Evolutionary conservation across 2,329 filamentous ascomycete genomes (phyloP).

Genomic region (Fusarium sp.): DNA sequence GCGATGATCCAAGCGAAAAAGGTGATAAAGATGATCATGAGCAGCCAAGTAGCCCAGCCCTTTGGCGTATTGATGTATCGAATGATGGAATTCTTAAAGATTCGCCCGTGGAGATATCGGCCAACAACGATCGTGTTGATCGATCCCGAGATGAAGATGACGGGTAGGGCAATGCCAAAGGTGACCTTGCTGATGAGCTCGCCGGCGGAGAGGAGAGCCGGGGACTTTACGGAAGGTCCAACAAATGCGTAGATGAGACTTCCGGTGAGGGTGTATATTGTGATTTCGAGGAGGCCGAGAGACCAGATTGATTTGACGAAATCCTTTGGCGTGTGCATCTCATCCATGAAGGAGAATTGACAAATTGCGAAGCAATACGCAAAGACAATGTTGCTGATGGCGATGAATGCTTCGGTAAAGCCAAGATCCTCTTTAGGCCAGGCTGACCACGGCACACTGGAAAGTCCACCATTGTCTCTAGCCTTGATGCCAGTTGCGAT

Average conservation of each 20-base stretch:
- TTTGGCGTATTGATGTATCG: neutral
- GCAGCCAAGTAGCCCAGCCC: neutral
- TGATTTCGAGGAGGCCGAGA: neutral
- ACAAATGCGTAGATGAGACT: neutral
- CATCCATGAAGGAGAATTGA: neutral
- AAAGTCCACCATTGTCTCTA: neutral
- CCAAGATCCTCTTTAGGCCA: neutral
- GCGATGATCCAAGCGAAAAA: conserved; percentile 1
- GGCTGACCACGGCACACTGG: neutral
- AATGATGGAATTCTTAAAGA: neutral
- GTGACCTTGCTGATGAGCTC: neutral
- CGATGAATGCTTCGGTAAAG: neutral
- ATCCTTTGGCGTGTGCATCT: neutral
- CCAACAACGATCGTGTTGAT: neutral
- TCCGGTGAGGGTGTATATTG: neutral
- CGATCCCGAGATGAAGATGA: conserved; percentile 1
- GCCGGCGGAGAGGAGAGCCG: neutral
- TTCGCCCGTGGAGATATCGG: neutral
- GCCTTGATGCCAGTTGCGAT: neutral
- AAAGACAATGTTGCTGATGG: neutral
- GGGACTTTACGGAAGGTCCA: neutral
- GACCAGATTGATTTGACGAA: neutral
- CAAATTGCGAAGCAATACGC: neutral
- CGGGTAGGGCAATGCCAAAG: neutral
- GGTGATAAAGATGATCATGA: neutral